Percentiles rank a stretch among this genome's conserved stretches.
phyloP scores from a whole-genome alignment of 129 eudicot genomes.

The Solidago caesia region DNA sequence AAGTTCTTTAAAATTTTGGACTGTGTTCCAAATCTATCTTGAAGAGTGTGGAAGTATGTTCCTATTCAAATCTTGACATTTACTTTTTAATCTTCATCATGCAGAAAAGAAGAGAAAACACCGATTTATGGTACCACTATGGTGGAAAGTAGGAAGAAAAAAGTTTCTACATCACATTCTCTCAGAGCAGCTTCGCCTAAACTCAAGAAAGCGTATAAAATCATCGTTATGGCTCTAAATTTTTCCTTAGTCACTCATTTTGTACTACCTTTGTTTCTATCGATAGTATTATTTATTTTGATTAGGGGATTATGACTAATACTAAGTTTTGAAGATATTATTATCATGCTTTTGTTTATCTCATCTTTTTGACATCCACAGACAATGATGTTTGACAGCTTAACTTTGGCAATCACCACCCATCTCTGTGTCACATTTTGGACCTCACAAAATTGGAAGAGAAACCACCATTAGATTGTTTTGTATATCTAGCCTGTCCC shows the following conservation, averaged over 20 bases:
- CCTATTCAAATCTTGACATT: neutral
- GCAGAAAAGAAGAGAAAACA: constrained; percentile 52
- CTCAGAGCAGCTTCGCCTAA: constrained; percentile 41
- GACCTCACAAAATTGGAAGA: constrained; percentile 39
- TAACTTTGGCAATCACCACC: constrained; percentile 37
- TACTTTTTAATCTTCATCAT: constrained; percentile 10
- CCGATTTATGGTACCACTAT: constrained; percentile 40
- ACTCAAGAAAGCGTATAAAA: constrained; percentile 35
- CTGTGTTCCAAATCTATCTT: constrained; percentile 2
- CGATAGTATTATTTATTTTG: neutral
- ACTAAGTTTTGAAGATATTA: constrained; percentile 26
- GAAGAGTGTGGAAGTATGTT: neutral
- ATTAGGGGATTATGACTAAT: constrained; percentile 32
- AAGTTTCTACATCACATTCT: constrained; percentile 50
- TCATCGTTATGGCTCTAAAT: constrained; percentile 28
- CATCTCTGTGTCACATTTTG: constrained; percentile 36
- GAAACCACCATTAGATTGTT: constrained; percentile 35
- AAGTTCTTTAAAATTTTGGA: constrained; percentile 5
- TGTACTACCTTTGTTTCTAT: constrained; percentile 20
- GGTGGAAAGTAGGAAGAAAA: constrained; percentile 85
- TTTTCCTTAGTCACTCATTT: constrained; percentile 28
- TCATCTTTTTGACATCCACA: constrained; percentile 38
- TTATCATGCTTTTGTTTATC: constrained; percentile 20
- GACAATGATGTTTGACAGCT: constrained; percentile 48
- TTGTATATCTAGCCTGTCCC: constrained; percentile 31